Percentiles rank a stretch among this genome's conserved stretches.
Conservation (phyloP, 306 rosid species). For the Comarum palustre region DNA sequence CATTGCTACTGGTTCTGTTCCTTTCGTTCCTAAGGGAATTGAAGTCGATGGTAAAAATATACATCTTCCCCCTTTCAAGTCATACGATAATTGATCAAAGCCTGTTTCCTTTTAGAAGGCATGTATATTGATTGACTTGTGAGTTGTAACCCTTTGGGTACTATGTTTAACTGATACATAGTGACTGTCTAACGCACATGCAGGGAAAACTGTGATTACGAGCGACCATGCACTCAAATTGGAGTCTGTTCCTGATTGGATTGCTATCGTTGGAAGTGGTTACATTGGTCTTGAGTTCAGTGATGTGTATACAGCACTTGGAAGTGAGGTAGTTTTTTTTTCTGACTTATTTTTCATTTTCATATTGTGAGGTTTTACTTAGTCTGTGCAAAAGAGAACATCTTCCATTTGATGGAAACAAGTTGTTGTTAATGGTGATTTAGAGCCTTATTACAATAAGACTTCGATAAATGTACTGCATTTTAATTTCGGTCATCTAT, state of each 20-base stretch:
- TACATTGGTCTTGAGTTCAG: conserved; percentile 99
- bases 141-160: conserved; percentile 1
- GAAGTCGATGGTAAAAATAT: conserved; percentile 79
- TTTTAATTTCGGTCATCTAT: not conserved
- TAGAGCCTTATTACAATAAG: not conserved
- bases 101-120: not conserved
- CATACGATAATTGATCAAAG: not conserved
- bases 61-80: not conserved
- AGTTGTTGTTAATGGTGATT: not conserved
- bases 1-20: conserved; percentile 96
- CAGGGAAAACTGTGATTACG: conserved; percentile 97
- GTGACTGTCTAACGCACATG: conserved; percentile 19
- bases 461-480: not conserved
- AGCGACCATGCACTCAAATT: conserved; percentile 98
- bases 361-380: not conserved
- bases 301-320: conserved; percentile 97
- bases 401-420: not conserved
- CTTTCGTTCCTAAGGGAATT: conserved; percentile 95
- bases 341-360: not conserved
- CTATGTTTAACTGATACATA: conserved; percentile 12
- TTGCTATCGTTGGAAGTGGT: conserved; percentile 97
- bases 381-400: not conserved
- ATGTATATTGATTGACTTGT: not conserved
- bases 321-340: conserved; percentile 75
- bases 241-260: conserved; percentile 97